phyloP scores from a whole-genome alignment of 306 rosid genomes.

The Pueraria montana region DNA sequence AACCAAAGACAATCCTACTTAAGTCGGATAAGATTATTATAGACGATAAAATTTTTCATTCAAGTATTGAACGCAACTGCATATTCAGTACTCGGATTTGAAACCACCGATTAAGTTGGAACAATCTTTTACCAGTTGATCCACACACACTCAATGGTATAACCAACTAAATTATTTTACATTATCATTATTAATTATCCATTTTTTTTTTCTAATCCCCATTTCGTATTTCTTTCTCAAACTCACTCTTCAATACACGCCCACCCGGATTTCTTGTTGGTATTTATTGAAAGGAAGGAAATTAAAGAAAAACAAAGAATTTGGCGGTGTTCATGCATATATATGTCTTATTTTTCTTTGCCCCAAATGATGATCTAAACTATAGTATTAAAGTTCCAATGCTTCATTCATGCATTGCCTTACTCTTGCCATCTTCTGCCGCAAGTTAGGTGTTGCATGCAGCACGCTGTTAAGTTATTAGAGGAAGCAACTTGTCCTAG shows the following conservation, averaged over 20 bases:
- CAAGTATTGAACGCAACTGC: no score
- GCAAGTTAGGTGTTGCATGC: slow-evolving; percentile 53
- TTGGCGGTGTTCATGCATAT: slow-evolving; percentile 42
- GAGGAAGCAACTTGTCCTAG: slow-evolving; percentile 30
- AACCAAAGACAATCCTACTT: no score
- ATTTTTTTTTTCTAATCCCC: neutral
- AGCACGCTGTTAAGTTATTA: slow-evolving; percentile 40
- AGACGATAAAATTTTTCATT: no score
- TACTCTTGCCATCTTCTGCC: slow-evolving; percentile 35
- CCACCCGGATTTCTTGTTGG: neutral
- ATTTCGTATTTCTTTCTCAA: neutral
- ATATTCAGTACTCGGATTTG: no score
- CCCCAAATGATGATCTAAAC: neutral
- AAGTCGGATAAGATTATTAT: no score
- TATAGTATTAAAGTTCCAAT: slow-evolving; percentile 13
- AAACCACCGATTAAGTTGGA: no score
- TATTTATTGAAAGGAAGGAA: neutral
- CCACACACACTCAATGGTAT: no score
- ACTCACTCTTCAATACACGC: neutral
- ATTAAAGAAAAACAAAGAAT: neutral
- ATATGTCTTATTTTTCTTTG: neutral
- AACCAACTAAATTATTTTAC: neutral
- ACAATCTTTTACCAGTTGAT: no score
- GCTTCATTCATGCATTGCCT: neutral
- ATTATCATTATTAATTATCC: neutral